A percentile compares a stretch with the other conserved stretches of the same genome.
phyloP scores from a whole-genome alignment of 2,329 filamentous ascomycete species.

The Ceratocystis harringtonii region DNA sequence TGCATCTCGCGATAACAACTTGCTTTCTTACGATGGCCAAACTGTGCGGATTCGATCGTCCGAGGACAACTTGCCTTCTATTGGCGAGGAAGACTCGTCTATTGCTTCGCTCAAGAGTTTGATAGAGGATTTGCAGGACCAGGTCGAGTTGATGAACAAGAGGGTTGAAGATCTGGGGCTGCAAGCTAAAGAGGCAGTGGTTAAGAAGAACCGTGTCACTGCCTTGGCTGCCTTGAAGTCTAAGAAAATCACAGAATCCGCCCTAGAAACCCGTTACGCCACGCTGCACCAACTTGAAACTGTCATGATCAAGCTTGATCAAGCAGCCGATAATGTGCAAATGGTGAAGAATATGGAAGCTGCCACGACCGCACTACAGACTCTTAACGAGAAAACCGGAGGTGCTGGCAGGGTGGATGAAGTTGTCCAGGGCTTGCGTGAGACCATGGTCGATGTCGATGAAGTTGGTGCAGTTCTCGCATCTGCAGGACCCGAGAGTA shows the following conservation, averaged over 20 bases:
- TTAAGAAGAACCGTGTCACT: constrained; percentile 54
- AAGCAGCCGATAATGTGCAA: constrained; percentile 71
- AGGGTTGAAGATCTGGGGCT: constrained; percentile 51
- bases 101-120: constrained; percentile 75
- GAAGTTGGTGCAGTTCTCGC: constrained; percentile 67
- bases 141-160: constrained; percentile 50
- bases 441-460: constrained; percentile 68
- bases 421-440: constrained; percentile 58
- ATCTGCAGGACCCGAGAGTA: constrained; percentile 35
- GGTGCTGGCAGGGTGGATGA: constrained; percentile 60
- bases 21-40: constrained; percentile 44
- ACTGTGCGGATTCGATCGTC: constrained; percentile 57
- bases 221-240: constrained; percentile 67
- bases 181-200: constrained; percentile 55
- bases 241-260: constrained; percentile 67
- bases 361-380: constrained; percentile 55
- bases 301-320: constrained; percentile 67
- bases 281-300: constrained; percentile 71
- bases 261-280: constrained; percentile 54
- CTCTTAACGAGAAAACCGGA: constrained; percentile 62
- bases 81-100: constrained; percentile 65
- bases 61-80: constrained; percentile 25
- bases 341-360: constrained; percentile 71
- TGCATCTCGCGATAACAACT: constrained; percentile 49
- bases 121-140: constrained; percentile 56